Conservation (phyloP, 306 rosid species). For the Carpinus viminea region DNA sequence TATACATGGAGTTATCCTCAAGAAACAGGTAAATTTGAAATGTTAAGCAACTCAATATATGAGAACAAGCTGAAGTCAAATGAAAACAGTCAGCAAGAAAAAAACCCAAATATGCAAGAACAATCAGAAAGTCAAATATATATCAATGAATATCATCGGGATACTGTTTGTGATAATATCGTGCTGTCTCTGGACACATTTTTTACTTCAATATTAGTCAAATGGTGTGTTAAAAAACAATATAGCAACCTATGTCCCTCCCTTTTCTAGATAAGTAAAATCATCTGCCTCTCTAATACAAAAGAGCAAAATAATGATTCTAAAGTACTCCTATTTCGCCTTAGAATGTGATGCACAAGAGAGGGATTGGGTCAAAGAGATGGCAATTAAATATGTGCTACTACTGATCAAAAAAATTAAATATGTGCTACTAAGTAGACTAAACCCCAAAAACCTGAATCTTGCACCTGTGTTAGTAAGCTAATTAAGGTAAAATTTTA, state of each 20-base stretch:
- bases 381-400: background rate
- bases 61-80: background rate
- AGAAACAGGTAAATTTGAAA: too few relatives aligned
- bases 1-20: too few relatives aligned
- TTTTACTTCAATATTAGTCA: background rate
- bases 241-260: background rate
- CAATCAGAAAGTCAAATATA: background rate
- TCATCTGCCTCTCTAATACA: background rate
- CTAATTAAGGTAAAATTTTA: background rate
- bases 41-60: background rate
- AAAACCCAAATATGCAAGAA: background rate
- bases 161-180: background rate
- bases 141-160: background rate
- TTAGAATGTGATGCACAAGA: background rate
- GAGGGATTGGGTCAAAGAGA: background rate
- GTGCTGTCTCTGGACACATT: background rate
- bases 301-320: background rate
- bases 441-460: background rate
- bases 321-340: background rate
- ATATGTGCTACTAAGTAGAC: background rate
- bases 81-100: background rate
- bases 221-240: background rate
- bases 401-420: too few relatives aligned
- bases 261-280: background rate
- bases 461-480: background rate